Conservation (phyloP, 2,329 filamentous ascomycete genomes). For the Penicillium sp. region DNA sequence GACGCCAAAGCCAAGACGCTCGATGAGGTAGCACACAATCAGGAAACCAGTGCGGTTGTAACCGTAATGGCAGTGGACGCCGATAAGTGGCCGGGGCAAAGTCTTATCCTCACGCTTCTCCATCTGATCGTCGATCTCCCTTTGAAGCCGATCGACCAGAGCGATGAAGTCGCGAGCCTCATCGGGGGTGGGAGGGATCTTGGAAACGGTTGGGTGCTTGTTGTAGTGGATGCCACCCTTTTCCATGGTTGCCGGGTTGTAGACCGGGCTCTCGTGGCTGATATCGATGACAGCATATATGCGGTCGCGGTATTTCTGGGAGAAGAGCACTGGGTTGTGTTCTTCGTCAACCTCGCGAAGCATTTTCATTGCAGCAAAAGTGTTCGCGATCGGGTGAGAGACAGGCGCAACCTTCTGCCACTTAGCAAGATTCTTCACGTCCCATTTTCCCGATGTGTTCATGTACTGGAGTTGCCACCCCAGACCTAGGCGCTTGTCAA, state of each 20-base stretch:
- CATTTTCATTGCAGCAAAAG: slow-evolving; percentile 92
- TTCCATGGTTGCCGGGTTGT: slow-evolving; percentile 74
- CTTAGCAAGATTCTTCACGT: slow-evolving; percentile 93
- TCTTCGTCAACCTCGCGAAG: slow-evolving; percentile 83
- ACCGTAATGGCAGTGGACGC: slow-evolving; percentile 93
- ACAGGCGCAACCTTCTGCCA: slow-evolving; percentile 82
- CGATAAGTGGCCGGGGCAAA: slow-evolving; percentile 59
- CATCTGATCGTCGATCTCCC: slow-evolving; percentile 55
- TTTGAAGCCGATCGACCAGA: slow-evolving; percentile 63
- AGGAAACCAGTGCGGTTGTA: slow-evolving; percentile 95
- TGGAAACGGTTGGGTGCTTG: slow-evolving; percentile 91
- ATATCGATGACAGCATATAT: slow-evolving; percentile 86
- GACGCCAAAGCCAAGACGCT: slow-evolving; percentile 71
- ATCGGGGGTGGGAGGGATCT: slow-evolving; percentile 73
- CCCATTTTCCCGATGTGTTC: slow-evolving; percentile 91
- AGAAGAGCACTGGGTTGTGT: slow-evolving; percentile 77
- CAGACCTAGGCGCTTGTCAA: slow-evolving; percentile 77
- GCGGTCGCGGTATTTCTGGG: slow-evolving; percentile 64
- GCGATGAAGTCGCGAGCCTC: slow-evolving; percentile 64
- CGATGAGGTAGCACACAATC: slow-evolving; percentile 86
- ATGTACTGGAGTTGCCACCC: slow-evolving; percentile 92
- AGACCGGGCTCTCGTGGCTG: slow-evolving; percentile 86
- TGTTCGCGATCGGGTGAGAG: slow-evolving; percentile 73
- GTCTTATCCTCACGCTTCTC: slow-evolving; percentile 49
- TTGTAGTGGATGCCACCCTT: slow-evolving; percentile 70